Evolutionary conservation across 2,329 filamentous ascomycete genomes (phyloP).

Genomic region (Neospermospora avenae): DNA sequence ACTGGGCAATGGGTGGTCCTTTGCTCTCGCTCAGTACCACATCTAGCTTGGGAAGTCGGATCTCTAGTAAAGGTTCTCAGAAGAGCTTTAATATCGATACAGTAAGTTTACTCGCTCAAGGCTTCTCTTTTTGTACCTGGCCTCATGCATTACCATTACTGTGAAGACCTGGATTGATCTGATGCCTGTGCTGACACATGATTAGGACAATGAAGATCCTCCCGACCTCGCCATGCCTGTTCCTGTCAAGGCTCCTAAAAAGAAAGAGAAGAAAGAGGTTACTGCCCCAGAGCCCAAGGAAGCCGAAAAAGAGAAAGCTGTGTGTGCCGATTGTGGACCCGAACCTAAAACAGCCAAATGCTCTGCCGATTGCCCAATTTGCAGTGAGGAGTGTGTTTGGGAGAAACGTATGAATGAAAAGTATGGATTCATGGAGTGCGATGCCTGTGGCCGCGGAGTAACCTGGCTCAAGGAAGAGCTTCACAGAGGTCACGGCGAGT

Average conservation of each 20-base stretch:
- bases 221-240: not conserved
- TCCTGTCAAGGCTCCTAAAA: not conserved
- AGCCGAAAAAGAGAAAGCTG: not conserved
- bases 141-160: not conserved
- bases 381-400: slow-evolving; percentile 4
- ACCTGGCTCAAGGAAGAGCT: slow-evolving; percentile 7
- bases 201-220: not conserved
- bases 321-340: not conserved
- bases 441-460: not conserved
- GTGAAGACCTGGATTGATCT: not conserved
- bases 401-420: slow-evolving; percentile 7
- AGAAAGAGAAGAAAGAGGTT: not conserved
- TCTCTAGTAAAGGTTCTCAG: not conserved
- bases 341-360: not conserved
- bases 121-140: not conserved
- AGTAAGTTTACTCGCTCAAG: not conserved
- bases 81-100: not conserved
- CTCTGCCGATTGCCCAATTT: not conserved
- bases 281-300: not conserved
- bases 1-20: slow-evolving; percentile 31
- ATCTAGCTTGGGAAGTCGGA: not conserved
- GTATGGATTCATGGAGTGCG: slow-evolving; percentile 3
- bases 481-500: slow-evolving; percentile 8
- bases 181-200: not conserved
- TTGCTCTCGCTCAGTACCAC: slow-evolving; percentile 19